Evolutionary conservation across 306 rosid species (phyloP), one percentile per base, ranked within the genome.

Genomic region (Carpinus fangiana): DNA sequence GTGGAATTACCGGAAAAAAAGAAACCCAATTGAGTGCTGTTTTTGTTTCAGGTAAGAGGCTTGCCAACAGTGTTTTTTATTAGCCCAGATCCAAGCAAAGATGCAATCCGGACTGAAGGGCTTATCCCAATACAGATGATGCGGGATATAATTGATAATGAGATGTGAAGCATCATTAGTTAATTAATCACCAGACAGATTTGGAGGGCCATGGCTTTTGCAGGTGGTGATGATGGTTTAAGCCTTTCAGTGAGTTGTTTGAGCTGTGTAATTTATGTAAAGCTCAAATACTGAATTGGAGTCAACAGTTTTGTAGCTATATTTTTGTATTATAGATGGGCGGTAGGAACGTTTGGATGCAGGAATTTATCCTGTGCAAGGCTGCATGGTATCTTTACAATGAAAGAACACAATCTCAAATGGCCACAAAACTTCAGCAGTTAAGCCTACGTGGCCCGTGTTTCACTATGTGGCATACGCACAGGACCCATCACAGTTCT

Each of bases 71-170:
- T 95, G 11, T 87, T 90, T 68, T 95, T 95, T 34, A 83, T 92
- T 16, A 90, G 99, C 78, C 96, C 99, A 3, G 91, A 91, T 84
- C 87, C 97, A 18, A 89, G 65, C 17, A 95, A 95, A 88, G 94
- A 93, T 10, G 98, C 97, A 7, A 91, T 92, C 74, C 85, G 96
- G 41, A 95, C 98, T 0, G 99, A 93, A 83, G 99, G 97, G 60
- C 97, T 93, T 74, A 84, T 95, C 64, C 98, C 99, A 12, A 86
- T 95, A 62, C 97, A 95, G 82, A 93, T 93, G 97, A 93, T 93
- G 98, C 82, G 98, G 36, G 98, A 95, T 47, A 93, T 93, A 71
- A 80, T 95, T 2, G 93, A 92, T 62, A 86, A 78, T 20, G 96
- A 93, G 68, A 86, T 91, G 98, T 86, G 83, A 94, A 34, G 18